Evolutionary conservation across 768 basidiomycete genomes (phyloP), one percentile per base, ranked within the genome.

Genomic region (Bullera alba): DNA sequence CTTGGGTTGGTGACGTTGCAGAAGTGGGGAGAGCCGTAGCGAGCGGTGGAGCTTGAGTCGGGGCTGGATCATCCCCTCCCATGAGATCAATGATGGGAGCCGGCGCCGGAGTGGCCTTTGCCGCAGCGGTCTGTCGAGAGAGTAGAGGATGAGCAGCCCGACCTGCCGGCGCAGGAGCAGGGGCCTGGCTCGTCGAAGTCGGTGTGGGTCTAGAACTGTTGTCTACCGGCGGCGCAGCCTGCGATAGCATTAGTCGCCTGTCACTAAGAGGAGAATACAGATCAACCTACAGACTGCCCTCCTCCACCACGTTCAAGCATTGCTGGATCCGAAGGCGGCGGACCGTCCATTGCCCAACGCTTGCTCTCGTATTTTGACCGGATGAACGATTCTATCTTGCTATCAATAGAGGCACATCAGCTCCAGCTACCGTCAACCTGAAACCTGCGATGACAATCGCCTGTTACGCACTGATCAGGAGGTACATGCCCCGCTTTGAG

Each of bases 381-480:
- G 53, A 97, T 86, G 74, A 91, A 97, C 0, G 87, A 90, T 51
- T 97, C 93, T 78, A 97, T 91, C 80, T 97, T 97, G 71, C 92
- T 93, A 67, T n/a, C 49, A 30, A 39, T 6, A 17, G 15, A n/a
- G 16, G n/a, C 35, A 26, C 16, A 4, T 29, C 8, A 32, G 17
- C n/a, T 23, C 35, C 27, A 21, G n/a, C 15, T 19, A 35, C 14
- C 39, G 7, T 42, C 22, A n/a, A n/a, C n/a, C n/a, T 22, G 32
- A 44, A 19, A 8, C 4, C 26, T 28, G 12, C 19, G 16, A n/a
- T 16, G 25, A 49, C 32, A 36, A 30, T 42, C 19, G 57, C 36
- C 6, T 16, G 38, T 7, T 19, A 79, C 89, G 66, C 63, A 96
- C 92, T 96, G 93, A 59, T 99, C 93, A 4, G 87, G 86, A 30